phyloP scores from a whole-genome alignment of 306 rosid species.

The Fragaria ananassa region DNA sequence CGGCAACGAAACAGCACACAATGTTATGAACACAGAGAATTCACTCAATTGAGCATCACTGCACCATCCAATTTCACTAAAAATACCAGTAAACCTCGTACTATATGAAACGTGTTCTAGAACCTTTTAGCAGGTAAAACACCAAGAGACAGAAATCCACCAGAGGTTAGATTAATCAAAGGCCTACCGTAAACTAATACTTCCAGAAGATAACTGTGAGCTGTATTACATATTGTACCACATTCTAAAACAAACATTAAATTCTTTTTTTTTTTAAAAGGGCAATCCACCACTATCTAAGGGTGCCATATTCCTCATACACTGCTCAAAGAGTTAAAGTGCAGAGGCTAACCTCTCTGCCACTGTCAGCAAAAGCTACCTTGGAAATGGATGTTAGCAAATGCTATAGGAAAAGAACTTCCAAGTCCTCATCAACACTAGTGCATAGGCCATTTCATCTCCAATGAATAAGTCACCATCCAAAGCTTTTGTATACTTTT shows the following conservation, averaged over 20 bases:
- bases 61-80: neutral
- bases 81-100: neutral
- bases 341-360: slow-evolving; percentile 15
- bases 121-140: neutral
- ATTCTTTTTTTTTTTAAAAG: neutral
- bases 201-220: neutral
- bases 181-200: neutral
- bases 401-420: slow-evolving; percentile 2
- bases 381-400: slow-evolving; percentile 24
- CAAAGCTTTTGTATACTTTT: slow-evolving; percentile 33
- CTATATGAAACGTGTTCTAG: neutral
- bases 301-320: slow-evolving; percentile 22
- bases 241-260: slow-evolving; percentile 8
- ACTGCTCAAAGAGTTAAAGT: slow-evolving; percentile 31
- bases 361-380: slow-evolving; percentile 23
- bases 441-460: slow-evolving; percentile 21
- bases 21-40: neutral
- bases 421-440: slow-evolving; percentile 4
- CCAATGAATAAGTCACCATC: slow-evolving; percentile 22
- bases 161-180: slow-evolving; percentile 1
- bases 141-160: neutral
- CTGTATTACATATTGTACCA: neutral
- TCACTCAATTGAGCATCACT: neutral
- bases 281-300: slow-evolving; percentile 17
- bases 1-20: neutral